Conservation (phyloP, 805 yeast genomes). For the Zygotorulaspora chibaensis region DNA sequence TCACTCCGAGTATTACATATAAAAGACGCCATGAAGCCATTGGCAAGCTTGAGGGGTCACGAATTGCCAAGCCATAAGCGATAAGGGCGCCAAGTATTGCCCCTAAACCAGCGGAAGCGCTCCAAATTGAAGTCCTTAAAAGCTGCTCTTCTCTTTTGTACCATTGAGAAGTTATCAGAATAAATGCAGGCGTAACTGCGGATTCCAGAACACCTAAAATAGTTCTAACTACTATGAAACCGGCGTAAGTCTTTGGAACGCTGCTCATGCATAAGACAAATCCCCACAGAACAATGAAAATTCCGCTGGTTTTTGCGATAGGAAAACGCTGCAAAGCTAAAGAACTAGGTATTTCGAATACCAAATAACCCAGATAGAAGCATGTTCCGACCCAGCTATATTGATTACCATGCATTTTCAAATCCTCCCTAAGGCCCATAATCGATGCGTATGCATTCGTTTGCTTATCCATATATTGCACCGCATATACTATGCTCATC, state of each 20-base stretch:
- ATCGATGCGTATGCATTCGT: slow-evolving; percentile 53
- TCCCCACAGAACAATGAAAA: slow-evolving; percentile 50
- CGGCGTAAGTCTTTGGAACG: slow-evolving; percentile 46
- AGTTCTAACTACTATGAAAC: slow-evolving; percentile 48
- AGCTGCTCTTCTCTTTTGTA: slow-evolving; percentile 49
- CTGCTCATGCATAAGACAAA: slow-evolving; percentile 45
- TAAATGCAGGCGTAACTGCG: slow-evolving; percentile 50
- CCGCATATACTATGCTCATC: slow-evolving; percentile 39
- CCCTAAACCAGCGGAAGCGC: slow-evolving; percentile 48
- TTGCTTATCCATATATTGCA: slow-evolving; percentile 51
- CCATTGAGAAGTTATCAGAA: slow-evolving; percentile 56
- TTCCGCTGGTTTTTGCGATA: slow-evolving; percentile 45
- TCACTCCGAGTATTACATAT: slow-evolving; percentile 49
- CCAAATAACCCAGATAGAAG: slow-evolving; percentile 48
- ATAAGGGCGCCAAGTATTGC: slow-evolving; percentile 42
- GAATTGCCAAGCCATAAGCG: slow-evolving; percentile 46
- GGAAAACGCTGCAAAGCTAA: slow-evolving; percentile 48
- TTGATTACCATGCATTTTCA: slow-evolving; percentile 43
- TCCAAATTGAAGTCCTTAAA: slow-evolving; percentile 50
- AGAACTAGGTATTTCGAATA: slow-evolving; percentile 47
- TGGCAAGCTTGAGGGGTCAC: slow-evolving; percentile 40
- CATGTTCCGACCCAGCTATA: slow-evolving; percentile 50
- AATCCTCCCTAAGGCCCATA: slow-evolving; percentile 52
- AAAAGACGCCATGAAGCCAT: slow-evolving; percentile 55
- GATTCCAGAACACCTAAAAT: slow-evolving; percentile 53